These are phyloP conservation scores for Podila minutissima DNA, from an alignment of 192 early-diverging fungal genomes.

Conservation along the genomic window DNA sequence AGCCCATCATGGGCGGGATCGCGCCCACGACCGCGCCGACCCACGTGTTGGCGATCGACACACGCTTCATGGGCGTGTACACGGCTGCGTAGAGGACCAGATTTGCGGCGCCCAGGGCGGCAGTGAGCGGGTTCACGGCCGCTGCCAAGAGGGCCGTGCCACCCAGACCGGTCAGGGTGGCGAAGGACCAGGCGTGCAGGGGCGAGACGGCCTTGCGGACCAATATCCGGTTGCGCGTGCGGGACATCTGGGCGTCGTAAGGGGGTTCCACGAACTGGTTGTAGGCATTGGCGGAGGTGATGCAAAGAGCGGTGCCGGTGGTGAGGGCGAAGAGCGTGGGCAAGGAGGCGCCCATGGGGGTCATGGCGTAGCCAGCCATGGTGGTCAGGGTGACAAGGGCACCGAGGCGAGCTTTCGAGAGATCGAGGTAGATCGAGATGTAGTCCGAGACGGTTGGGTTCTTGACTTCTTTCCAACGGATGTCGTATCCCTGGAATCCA, in stretches of 20 bases:
- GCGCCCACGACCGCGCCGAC: slow-evolving; percentile 93
- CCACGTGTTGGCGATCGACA: slow-evolving; percentile 96
- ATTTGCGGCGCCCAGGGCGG: slow-evolving; percentile 82
- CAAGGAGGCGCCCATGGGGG: slow-evolving; percentile 73
- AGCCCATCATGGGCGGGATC: slow-evolving; percentile 99
- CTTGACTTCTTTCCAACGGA: slow-evolving; percentile 51
- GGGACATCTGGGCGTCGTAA: slow-evolving; percentile 97
- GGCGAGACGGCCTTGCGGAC: slow-evolving; percentile 83
- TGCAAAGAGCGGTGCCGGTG: slow-evolving; percentile 86
- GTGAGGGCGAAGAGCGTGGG: slow-evolving; percentile 83
- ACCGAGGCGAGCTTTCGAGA: slow-evolving; percentile 89
- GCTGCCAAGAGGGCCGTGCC: slow-evolving; percentile 73
- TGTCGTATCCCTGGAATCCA: slow-evolving; percentile 33
- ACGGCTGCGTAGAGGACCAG: slow-evolving; percentile 89
- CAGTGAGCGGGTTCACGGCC: slow-evolving; percentile 91
- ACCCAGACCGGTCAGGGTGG: slow-evolving; percentile 68
- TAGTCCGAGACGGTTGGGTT: slow-evolving; percentile 22
- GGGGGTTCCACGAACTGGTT: slow-evolving; percentile 98
- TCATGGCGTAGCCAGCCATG: slow-evolving; percentile 95
- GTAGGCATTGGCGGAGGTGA: slow-evolving; percentile 90
- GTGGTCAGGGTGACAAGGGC: slow-evolving; percentile 92
- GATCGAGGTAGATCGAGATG: slow-evolving; percentile 59
- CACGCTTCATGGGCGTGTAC: slow-evolving; percentile 96
- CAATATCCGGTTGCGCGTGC: slow-evolving; percentile 88
- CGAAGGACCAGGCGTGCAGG: slow-evolving; percentile 82